These are phyloP conservation scores for Candida corydali DNA, from an alignment of 805 yeast genomes.

Conservation along the genomic window DNA sequence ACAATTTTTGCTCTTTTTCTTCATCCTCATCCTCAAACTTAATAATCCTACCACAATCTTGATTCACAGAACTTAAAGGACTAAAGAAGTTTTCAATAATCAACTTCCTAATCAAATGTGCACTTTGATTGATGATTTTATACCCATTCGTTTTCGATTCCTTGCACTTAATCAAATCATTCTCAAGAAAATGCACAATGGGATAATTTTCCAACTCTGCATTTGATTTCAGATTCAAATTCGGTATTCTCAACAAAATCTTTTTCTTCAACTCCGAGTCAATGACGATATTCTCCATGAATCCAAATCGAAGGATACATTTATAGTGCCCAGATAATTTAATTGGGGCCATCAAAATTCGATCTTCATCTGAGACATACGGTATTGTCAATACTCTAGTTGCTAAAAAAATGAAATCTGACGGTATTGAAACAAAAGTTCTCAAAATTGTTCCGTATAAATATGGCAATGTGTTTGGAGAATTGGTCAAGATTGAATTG, in stretches of 20 bases:
- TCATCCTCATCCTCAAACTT: constrained; percentile 17
- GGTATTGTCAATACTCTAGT: constrained; percentile 42
- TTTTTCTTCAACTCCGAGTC: constrained; percentile 15
- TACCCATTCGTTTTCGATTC: constrained; percentile 13
- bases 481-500: constrained; percentile 29
- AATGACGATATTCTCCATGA: constrained; percentile 37
- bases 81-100: constrained; percentile 23
- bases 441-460: constrained; percentile 33
- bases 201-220: constrained; percentile 14
- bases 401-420: constrained; percentile 41
- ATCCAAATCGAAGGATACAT: constrained; percentile 48
- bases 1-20: constrained; percentile 19
- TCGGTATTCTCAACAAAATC: constrained; percentile 20
- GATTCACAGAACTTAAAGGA: constrained; percentile 21
- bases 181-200: constrained; percentile 26
- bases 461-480: constrained; percentile 45
- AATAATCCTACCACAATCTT: constrained; percentile 18
- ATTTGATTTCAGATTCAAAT: constrained; percentile 4
- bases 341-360: constrained; percentile 36
- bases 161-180: constrained; percentile 22
- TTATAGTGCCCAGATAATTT: constrained; percentile 44
- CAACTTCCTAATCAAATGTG: constrained; percentile 15
- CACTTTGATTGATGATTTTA: constrained; percentile 9
- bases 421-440: constrained; percentile 42
- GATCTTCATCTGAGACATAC: constrained; percentile 32